These are phyloP conservation scores for Melaleuca quinquenervia DNA, from an alignment of 345 rosid species.

Conservation along the genomic window DNA sequence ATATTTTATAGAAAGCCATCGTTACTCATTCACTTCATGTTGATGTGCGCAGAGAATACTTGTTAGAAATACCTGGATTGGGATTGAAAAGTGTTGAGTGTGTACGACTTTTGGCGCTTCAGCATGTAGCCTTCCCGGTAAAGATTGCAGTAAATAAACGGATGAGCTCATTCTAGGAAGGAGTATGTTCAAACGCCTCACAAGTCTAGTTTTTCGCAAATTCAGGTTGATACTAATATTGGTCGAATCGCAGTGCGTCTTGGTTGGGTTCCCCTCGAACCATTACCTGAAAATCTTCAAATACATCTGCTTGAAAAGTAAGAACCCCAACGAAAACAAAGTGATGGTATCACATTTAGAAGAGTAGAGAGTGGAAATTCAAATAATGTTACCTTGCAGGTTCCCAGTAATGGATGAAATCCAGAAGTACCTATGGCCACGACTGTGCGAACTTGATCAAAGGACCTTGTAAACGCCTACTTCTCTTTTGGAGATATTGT, in stretches of 20 bases:
- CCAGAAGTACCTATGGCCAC: slow-evolving; percentile 65
- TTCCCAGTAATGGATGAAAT: slow-evolving; percentile 53
- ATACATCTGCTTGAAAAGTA: slow-evolving; percentile 53
- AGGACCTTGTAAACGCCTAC: slow-evolving; percentile 30
- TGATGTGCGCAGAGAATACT: slow-evolving; percentile 25
- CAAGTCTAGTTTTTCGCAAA: background rate
- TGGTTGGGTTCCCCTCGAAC: slow-evolving; percentile 74
- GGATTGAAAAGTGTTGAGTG: slow-evolving; percentile 77
- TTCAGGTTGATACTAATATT: slow-evolving; percentile 71
- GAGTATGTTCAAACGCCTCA: background rate
- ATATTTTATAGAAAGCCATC: background rate
- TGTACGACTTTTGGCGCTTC: slow-evolving; percentile 44
- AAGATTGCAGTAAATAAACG: background rate
- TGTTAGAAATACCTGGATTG: slow-evolving; percentile 34
- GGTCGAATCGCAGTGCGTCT: slow-evolving; percentile 60
- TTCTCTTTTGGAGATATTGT: background rate
- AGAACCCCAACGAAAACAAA: background rate
- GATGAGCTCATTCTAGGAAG: background rate
- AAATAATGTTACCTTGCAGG: slow-evolving; percentile 6
- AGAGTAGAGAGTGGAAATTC: background rate
- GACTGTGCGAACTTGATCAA: slow-evolving; percentile 37
- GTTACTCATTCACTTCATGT: background rate
- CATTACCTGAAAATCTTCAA: slow-evolving; percentile 40
- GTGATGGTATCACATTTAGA: background rate
- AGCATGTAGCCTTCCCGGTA: slow-evolving; percentile 59